Evolutionary conservation across 2,329 filamentous ascomycete species (phyloP).

Genomic region (Cladophialophora immunda): DNA sequence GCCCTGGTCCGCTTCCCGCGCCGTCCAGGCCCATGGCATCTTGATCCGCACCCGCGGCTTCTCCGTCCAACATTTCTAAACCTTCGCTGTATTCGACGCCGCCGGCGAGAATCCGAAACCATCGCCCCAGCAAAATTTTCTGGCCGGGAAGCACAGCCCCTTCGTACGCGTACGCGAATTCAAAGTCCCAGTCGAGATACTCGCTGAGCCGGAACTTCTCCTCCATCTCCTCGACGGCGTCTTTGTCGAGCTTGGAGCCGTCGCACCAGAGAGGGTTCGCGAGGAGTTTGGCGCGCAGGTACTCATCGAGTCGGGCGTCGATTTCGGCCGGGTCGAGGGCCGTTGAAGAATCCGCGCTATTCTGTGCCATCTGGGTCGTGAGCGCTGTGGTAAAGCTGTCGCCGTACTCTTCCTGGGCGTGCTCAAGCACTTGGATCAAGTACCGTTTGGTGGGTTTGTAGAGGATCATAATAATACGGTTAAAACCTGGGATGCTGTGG

Average conservation of each 20-base stretch:
- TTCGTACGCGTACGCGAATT: conserved; percentile 57
- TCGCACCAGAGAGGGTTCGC: conserved; percentile 23
- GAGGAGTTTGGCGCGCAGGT: conserved; percentile 25
- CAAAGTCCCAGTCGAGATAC: conserved; percentile 42
- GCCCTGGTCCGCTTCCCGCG: not conserved
- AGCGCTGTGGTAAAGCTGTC: conserved; percentile 29
- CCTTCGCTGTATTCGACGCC: conserved; percentile 34
- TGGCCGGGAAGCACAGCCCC: conserved; percentile 58
- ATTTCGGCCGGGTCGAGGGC: conserved; percentile 25
- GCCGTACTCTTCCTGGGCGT: conserved; percentile 37
- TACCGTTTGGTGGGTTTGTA: conserved; percentile 42
- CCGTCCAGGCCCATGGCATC: conserved; percentile 25
- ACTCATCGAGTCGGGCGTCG: conserved; percentile 23
- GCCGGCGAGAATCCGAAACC: conserved; percentile 50
- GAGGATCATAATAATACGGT: conserved; percentile 49
- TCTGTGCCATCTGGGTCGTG: conserved; percentile 23
- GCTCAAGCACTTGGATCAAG: conserved; percentile 37
- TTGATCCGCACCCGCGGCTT: conserved; percentile 5
- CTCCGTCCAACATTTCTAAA: conserved; percentile 10
- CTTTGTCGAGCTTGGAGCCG: conserved; percentile 17
- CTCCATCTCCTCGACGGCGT: conserved; percentile 36
- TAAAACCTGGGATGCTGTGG: conserved; percentile 47
- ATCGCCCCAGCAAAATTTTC: conserved; percentile 59
- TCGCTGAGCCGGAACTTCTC: conserved; percentile 31
- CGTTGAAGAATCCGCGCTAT: not conserved